A percentile compares a stretch with the other conserved stretches of the same genome.
phyloP scores from a whole-genome alignment of 768 basidiomycete genomes.

The Amylocystis lapponica region DNA sequence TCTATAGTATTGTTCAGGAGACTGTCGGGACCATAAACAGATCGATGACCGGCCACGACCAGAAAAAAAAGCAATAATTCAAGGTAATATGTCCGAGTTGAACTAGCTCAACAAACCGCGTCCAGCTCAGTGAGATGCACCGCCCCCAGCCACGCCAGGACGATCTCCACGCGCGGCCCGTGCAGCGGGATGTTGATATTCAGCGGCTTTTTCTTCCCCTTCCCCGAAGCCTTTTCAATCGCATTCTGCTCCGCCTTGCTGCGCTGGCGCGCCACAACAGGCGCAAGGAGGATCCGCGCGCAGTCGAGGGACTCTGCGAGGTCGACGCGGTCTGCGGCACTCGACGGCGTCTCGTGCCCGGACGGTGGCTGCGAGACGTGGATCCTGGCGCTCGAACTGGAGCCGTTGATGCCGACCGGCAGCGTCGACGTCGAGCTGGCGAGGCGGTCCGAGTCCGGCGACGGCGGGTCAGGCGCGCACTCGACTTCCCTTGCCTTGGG shows the following conservation, averaged over 20 bases:
- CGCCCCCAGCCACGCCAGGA: slow-evolving; percentile 81
- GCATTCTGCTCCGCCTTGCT: slow-evolving; percentile 50
- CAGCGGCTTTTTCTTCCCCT: slow-evolving; percentile 48
- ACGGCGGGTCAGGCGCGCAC: slow-evolving; percentile 12
- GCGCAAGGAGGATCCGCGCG: slow-evolving; percentile 66
- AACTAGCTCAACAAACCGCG: slow-evolving; percentile 20
- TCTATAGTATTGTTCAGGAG: too few relatives aligned
- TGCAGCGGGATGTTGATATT: slow-evolving; percentile 80
- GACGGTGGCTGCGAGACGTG: slow-evolving; percentile 13
- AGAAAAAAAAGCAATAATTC: too few relatives aligned
- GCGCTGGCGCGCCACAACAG: slow-evolving; percentile 58
- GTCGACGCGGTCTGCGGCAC: slow-evolving; percentile 26
- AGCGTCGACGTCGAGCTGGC: slow-evolving; percentile 19
- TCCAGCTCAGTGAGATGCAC: slow-evolving; percentile 77
- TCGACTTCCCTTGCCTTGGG: slow-evolving; percentile 21
- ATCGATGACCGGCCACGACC: too few relatives aligned
- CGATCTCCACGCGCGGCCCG: slow-evolving; percentile 80
- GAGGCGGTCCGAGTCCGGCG: slow-evolving; percentile 21
- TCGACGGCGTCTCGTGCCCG: slow-evolving; percentile 14
- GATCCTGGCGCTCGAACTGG: slow-evolving; percentile 22
- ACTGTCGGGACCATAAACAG: too few relatives aligned
- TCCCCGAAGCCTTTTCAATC: slow-evolving; percentile 39
- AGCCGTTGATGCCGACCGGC: slow-evolving; percentile 20
- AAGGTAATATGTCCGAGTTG: too few relatives aligned
- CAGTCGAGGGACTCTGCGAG: slow-evolving; percentile 57